Percentiles rank a stretch among this genome's conserved stretches.
Conservation (phyloP, 192 early-diverging fungal genomes). For the Phlyctochytrium bullatum region DNA sequence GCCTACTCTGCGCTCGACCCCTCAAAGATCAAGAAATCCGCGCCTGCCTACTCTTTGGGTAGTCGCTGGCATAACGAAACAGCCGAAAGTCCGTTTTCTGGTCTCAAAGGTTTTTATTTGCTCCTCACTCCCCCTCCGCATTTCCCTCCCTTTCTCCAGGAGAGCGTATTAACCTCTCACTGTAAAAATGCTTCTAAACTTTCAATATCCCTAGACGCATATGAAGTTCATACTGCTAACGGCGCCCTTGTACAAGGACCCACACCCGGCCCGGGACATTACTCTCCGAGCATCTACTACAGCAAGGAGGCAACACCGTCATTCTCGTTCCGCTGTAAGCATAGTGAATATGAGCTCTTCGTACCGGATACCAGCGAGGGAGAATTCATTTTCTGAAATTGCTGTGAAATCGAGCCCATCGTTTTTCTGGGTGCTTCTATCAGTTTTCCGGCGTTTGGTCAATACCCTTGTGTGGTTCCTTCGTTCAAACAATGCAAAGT, state of each 20-base stretch:
- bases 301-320: slow-evolving; percentile 42
- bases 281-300: slow-evolving; percentile 44
- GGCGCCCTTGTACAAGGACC: slow-evolving; percentile 28
- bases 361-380: slow-evolving; percentile 49
- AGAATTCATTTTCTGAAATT: slow-evolving; percentile 52
- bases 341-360: slow-evolving; percentile 57
- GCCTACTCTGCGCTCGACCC: slow-evolving; percentile 48
- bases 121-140: no score
- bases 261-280: slow-evolving; percentile 57
- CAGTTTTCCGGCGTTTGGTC: no score
- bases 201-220: slow-evolving; percentile 24
- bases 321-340: slow-evolving; percentile 57
- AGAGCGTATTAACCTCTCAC: no score
- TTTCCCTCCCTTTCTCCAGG: no score
- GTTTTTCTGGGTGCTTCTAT: no score
- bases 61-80: slow-evolving; percentile 40
- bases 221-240: slow-evolving; percentile 33
- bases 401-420: no score
- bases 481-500: no score
- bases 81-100: slow-evolving; percentile 37
- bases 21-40: slow-evolving; percentile 49
- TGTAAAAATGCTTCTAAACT: background rate
- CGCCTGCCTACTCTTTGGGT: slow-evolving; percentile 54
- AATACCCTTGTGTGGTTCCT: no score
- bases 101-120: slow-evolving; percentile 11